Evolutionary conservation across 495 filamentous ascomycete species (phyloP).

Genomic region (Physcia stellaris): DNA sequence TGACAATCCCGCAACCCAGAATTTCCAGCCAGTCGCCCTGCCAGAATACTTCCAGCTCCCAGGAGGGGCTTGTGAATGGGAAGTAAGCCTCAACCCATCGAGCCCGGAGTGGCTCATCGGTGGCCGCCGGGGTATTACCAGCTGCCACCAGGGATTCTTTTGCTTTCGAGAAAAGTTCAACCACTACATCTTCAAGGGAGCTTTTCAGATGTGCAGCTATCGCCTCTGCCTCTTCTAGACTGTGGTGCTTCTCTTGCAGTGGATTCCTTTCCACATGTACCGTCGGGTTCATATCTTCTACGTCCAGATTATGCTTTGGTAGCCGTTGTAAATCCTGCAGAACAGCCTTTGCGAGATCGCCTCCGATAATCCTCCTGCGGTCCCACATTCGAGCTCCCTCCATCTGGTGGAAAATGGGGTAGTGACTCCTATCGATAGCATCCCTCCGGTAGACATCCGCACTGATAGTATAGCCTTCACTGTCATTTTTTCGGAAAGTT

Average conservation of each 20-base stretch:
- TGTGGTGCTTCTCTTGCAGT: slow-evolving; percentile 57
- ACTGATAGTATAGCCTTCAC: slow-evolving; percentile 72
- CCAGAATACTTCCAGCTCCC: slow-evolving; percentile 95
- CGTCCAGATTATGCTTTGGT: slow-evolving; percentile 55
- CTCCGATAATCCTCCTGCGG: slow-evolving; percentile 39
- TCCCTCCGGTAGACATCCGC: slow-evolving; percentile 97
- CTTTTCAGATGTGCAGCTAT: slow-evolving; percentile 77
- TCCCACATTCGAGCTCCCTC: slow-evolving; percentile 91
- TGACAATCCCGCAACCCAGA: slow-evolving; percentile 80
- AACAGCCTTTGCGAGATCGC: slow-evolving; percentile 47
- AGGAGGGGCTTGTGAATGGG: slow-evolving; percentile 87
- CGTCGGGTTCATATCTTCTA: slow-evolving; percentile 76
- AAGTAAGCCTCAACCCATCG: slow-evolving; percentile 95
- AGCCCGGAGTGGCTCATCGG: slow-evolving; percentile 58
- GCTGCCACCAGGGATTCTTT: slow-evolving; percentile 46
- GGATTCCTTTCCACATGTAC: slow-evolving; percentile 73
- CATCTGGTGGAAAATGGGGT: slow-evolving; percentile 98
- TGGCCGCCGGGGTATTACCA: slow-evolving; percentile 28
- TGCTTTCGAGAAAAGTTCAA: slow-evolving; percentile 74
- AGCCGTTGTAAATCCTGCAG: slow-evolving; percentile 50
- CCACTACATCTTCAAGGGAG: slow-evolving; percentile 77
- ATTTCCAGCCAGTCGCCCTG: slow-evolving; percentile 90
- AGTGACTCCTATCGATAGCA: slow-evolving; percentile 87
- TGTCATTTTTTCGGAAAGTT: slow-evolving; percentile 51
- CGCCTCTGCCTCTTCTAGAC: slow-evolving; percentile 63